Base-by-base conservation (phyloP, 768 basidiomycete species). In the Amanita muscaria region DNA sequence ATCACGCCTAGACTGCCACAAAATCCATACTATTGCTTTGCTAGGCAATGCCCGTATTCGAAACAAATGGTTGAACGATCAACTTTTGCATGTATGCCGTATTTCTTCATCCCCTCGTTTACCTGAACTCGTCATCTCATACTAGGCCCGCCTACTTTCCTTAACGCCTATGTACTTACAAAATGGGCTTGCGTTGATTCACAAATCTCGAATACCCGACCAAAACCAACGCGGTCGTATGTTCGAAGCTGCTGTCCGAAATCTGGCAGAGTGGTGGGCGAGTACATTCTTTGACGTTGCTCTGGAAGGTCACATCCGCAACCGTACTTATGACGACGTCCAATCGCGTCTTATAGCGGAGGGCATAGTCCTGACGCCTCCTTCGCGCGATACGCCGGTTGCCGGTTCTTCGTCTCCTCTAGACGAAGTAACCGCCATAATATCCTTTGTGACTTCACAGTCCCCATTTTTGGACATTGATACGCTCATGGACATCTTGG, bases 131-230 rank as follows among this genome's bases (percentile, higher is more conserved):
- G n/a, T n/a, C 1, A 30, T 40, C 25, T 12, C 27, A 9, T 15
- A 40, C n/a, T 50, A 96, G 91, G 92, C 91, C 6, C 79, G 96
- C 5, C 70, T 98, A 21, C 67, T 98, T 42, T 97, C 93, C 6
- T 60, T 92, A 32, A 80, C 86, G 0, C 96, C 96, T 1, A 69
- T 92, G 19, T 55, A 74, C 14, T 66, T 94, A 8, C 89, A 93
- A 59, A 81, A 80, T 42, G 73, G 83, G 8, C 92, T 99, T 62
- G 70, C 74, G 9, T 71, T 77, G 61, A 91, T 92, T 60, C 79
- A 86, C 66, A 82, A 88, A 60, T 77, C 86, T 31, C 73, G 79
- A 46, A 64, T 88, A 16, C 90, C 94, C 1, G 89, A 96, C 49
- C 72, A 76, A 11, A 74, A 77, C 42, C 79, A 80, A 54, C 82